Percentiles rank a stretch among this genome's conserved stretches.
phyloP scores from a whole-genome alignment of 371 early-diverging fungal species.

The Mortierella sp. region DNA sequence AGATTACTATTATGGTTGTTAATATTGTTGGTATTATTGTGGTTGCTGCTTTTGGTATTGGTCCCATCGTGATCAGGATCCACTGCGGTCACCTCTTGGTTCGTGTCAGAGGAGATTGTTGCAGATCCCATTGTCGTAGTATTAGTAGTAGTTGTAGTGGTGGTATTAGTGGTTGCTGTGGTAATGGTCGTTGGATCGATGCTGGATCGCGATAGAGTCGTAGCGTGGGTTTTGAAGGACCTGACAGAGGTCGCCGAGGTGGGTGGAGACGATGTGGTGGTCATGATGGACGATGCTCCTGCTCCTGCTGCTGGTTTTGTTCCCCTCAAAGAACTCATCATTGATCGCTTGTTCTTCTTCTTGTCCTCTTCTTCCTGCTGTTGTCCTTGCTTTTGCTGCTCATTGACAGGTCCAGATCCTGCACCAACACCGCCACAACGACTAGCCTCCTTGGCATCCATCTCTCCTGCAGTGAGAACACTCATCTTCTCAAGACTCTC shows the following conservation, averaged over 20 bases:
- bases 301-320: not conserved
- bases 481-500: conserved; percentile 32
- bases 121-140: not conserved
- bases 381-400: not conserved
- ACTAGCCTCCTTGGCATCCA: conserved; percentile 29
- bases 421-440: not conserved
- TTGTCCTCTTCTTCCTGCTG: not conserved
- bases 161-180: not conserved
- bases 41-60: conserved; percentile 2
- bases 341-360: not conserved
- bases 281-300: not conserved
- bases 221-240: not conserved
- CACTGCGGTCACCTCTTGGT: not conserved
- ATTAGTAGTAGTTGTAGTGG: not conserved
- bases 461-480: conserved; percentile 18
- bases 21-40: not conserved
- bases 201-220: not conserved
- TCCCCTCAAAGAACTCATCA: not conserved
- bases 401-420: not conserved
- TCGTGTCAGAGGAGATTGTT: conserved; percentile 3
- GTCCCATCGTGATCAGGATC: not conserved
- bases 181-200: not conserved
- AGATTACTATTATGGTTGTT: conserved; percentile 7
- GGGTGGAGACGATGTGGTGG: not conserved
- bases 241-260: conserved; percentile 3